Evolutionary conservation across 2,329 filamentous ascomycete genomes (phyloP).

Genomic region (Diaporthe sp.): DNA sequence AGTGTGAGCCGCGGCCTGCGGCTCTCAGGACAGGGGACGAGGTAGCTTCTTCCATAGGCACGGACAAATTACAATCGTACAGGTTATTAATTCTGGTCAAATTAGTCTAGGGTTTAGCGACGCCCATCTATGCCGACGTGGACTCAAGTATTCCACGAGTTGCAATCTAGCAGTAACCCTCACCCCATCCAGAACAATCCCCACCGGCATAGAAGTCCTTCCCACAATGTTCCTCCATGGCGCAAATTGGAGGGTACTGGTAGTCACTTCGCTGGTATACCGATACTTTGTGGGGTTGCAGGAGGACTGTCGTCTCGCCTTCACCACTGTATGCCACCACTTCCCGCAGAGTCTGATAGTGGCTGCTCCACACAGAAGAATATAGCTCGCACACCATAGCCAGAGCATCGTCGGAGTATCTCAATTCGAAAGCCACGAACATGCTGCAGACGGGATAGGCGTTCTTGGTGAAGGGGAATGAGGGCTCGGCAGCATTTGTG

Average conservation of each 20-base stretch:
- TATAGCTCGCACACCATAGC: conserved; percentile 36
- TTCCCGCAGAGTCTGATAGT: conserved; percentile 23
- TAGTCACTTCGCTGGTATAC: conserved; percentile 34
- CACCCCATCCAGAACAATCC: conserved; percentile 35
- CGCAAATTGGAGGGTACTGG: conserved; percentile 30
- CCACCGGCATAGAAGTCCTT: conserved; percentile 31
- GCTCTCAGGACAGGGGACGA: too few relatives aligned
- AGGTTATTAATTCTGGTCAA: not conserved
- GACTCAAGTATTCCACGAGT: not conserved
- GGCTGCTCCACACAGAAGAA: conserved; percentile 34
- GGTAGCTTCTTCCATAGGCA: too few relatives aligned
- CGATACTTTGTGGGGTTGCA: conserved; percentile 12
- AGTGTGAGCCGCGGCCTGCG: too few relatives aligned
- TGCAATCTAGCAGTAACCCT: not conserved
- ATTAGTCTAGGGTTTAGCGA: not conserved
- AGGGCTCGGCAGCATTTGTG: not conserved
- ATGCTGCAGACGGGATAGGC: conserved; percentile 32
- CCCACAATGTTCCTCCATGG: conserved; percentile 15
- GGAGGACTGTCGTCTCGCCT: not conserved
- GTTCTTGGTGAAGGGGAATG: not conserved
- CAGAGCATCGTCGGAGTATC: not conserved
- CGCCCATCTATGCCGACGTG: accelerated
- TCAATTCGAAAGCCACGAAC: conserved; percentile 34
- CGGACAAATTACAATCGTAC: too few relatives aligned
- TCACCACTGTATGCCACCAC: not conserved